Base-by-base conservation (phyloP, 225 moss, liverwort and hornwort species). In the Sphagnum contortum region DNA sequence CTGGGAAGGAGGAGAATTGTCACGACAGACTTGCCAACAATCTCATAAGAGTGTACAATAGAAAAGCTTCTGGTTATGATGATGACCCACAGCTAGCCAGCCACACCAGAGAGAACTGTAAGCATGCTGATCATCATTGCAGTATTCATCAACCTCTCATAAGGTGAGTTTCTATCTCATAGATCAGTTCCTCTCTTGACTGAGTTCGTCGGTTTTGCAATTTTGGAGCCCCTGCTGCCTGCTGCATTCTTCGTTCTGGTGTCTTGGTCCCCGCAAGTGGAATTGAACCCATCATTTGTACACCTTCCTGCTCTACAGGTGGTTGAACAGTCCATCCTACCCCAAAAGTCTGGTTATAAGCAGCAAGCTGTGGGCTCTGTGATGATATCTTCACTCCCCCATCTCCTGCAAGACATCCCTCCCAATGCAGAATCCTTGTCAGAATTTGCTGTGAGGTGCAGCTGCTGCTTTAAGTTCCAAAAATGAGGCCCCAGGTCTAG, bases 311-410 rank as follows among this genome's bases (percentile, higher is more conserved):
- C 58, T 75, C 78, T 12, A 50, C 13, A 49, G 11, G 14, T 45
- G 66, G 62, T 46, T 72, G 68, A 6, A 70, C 29, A 67, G 68
- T 59, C 69, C 48, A 54, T 63, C 75, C 80, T 55, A 57, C 61
- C 66, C 75, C 52, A 71, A 84, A 84, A 48, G 57, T 71, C 11
- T 63, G 53, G 59, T 78, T 75, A 64, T 81, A 75, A 68, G 71
- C 77, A 50, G 84, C 29, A 29, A 29, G 84, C 77, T 84, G 84
- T 47, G 84, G 84, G 61, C 84, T 84, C 47, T 81, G 84, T 14
- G 84, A 29, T 29, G 29, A 80, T 46, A 59, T 73, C 75, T 84
- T 84, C 29, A 62, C 59, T 48, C 44, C 68, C 45, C 60, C 68
- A 44, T 80, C 83, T 69, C 79, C 83, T 83, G 76, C 80, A 70